phyloP scores from a whole-genome alignment of 345 rosid species.

The Bretschneidera sinensis region DNA sequence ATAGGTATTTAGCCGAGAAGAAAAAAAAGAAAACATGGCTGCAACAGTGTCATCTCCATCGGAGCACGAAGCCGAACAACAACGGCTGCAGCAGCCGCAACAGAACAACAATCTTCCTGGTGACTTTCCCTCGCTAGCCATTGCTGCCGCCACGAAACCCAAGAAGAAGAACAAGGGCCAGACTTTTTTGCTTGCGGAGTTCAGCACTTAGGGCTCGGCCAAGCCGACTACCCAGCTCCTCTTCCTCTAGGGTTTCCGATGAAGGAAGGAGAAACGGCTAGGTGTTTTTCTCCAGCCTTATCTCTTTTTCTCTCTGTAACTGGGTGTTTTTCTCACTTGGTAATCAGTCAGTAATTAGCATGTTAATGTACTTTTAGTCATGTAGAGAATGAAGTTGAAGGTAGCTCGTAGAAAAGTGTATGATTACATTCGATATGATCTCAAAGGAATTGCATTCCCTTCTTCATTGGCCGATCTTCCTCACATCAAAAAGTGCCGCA shows the following conservation, averaged over 20 bases:
- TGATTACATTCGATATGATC: too few relatives aligned
- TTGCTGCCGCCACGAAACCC: slow-evolving; percentile 63
- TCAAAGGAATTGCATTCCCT: too few relatives aligned
- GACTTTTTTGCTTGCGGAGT: slow-evolving; percentile 62
- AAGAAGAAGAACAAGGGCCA: slow-evolving; percentile 77
- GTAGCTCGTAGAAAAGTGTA: too few relatives aligned
- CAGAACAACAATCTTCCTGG: slow-evolving; percentile 11
- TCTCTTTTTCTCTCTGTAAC: too few relatives aligned
- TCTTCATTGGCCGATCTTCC: too few relatives aligned
- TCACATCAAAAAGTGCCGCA: slow-evolving; percentile 39
- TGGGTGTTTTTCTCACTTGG: too few relatives aligned
- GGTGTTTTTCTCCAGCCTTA: too few relatives aligned
- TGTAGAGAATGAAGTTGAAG: too few relatives aligned
- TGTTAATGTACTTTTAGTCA: too few relatives aligned
- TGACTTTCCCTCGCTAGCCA: slow-evolving; percentile 63
- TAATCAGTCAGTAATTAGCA: too few relatives aligned
- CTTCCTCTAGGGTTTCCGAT: slow-evolving; percentile 51
- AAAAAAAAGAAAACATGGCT: slow-evolving; percentile 52
- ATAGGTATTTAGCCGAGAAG: not conserved
- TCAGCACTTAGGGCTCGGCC: slow-evolving; percentile 28
- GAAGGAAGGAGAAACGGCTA: slow-evolving; percentile 31
- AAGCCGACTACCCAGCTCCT: slow-evolving; percentile 31
- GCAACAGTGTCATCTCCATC: slow-evolving; percentile 79
- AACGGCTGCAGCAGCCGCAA: slow-evolving; percentile 32
- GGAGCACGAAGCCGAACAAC: slow-evolving; percentile 63